Conservation (phyloP, 192 early-diverging fungal species). For the Backusella macrospora region DNA sequence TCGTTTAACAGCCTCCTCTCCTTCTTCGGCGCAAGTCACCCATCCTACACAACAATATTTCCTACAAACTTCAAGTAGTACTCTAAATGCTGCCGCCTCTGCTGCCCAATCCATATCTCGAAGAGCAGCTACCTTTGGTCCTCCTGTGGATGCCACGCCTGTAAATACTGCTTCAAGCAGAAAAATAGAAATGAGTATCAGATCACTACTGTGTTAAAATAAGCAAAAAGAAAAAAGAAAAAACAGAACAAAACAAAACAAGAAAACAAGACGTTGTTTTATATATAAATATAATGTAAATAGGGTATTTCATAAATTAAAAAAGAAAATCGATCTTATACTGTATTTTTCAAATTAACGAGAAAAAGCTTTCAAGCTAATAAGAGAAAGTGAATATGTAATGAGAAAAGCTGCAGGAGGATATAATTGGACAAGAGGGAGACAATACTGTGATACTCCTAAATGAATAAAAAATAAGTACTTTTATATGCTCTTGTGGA, state of each 20-base stretch:
- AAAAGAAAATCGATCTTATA: background rate
- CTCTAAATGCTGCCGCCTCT: constrained; percentile 39
- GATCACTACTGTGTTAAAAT: constrained; percentile 31
- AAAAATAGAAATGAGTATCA: constrained; percentile 32
- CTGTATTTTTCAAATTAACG: too few relatives aligned
- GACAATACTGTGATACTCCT: too few relatives aligned
- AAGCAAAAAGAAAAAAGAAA: background rate
- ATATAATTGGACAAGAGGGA: too few relatives aligned
- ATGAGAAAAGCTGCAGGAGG: too few relatives aligned
- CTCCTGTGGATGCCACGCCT: constrained; percentile 1
- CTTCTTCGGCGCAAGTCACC: constrained; percentile 4
- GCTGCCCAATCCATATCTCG: constrained; percentile 20
- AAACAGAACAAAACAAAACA: background rate
- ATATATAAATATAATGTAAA: constrained; percentile 9
- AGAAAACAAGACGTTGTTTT: background rate
- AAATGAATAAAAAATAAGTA: too few relatives aligned
- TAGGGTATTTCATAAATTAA: constrained; percentile 16
- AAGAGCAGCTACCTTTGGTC: background rate
- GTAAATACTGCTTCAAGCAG: constrained; percentile 4
- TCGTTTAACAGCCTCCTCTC: background rate
- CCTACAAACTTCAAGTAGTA: constrained; percentile 36
- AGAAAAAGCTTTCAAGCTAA: too few relatives aligned
- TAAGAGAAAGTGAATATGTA: too few relatives aligned
- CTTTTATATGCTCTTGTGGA: too few relatives aligned
- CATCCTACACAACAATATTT: constrained; percentile 43